Evolutionary conservation across 208 protist genomes (phyloP).

Genomic region (Trichomonas vaginalis): DNA sequence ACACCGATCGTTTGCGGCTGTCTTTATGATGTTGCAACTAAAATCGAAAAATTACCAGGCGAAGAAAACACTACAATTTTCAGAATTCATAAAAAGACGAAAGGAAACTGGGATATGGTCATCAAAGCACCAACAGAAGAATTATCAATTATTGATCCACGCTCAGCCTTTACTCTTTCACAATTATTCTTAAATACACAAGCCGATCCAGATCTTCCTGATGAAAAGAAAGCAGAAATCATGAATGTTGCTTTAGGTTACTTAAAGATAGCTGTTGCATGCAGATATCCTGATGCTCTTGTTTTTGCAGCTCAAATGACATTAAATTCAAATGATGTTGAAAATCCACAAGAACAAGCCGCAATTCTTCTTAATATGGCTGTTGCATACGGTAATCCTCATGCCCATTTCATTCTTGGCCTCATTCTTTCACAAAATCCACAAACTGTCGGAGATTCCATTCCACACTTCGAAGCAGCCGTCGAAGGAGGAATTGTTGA

Average conservation of each 20-base stretch:
- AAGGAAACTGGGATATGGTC: background rate
- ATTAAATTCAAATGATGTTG: too few relatives aligned
- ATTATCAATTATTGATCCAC: background rate
- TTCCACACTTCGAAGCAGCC: background rate
- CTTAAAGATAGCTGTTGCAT: background rate
- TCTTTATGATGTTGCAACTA: too few relatives aligned
- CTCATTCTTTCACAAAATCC: background rate
- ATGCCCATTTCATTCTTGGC: background rate
- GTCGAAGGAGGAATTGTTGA: background rate
- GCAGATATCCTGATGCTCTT: background rate
- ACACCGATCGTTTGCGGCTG: too few relatives aligned
- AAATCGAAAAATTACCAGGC: background rate
- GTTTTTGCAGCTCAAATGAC: background rate
- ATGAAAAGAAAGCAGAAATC: background rate
- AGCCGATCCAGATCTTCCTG: background rate
- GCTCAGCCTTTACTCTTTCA: background rate
- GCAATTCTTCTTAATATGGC: background rate
- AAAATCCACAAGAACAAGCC: background rate
- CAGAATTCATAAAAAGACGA: background rate
- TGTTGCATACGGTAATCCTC: background rate
- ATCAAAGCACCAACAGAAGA: background rate
- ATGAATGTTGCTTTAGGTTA: too few relatives aligned
- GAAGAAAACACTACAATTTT: background rate
- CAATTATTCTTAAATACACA: background rate
- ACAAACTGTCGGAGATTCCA: background rate